Percentiles rank a stretch among this genome's conserved stretches.
Evolutionary conservation across 768 basidiomycete species (phyloP).

Genomic region (Boletus vinaceobasis): DNA sequence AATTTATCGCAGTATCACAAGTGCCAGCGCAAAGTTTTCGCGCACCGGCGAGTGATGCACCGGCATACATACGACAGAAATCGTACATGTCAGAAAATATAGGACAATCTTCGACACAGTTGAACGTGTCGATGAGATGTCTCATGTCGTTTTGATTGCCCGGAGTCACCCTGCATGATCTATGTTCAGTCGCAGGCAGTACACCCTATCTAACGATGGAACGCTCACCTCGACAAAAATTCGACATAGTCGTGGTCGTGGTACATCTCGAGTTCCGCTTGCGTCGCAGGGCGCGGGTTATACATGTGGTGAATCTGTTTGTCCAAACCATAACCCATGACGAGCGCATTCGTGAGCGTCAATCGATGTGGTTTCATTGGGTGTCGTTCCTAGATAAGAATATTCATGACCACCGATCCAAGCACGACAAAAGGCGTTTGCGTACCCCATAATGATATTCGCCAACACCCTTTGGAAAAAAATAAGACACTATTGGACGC

Average conservation of each 20-base stretch:
- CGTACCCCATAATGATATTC: constrained; percentile 95
- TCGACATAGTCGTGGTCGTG: constrained; percentile 96
- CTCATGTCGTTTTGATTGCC: constrained; percentile 68
- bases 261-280: constrained; percentile 84
- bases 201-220: neutral
- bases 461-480: constrained; percentile 91
- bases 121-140: constrained; percentile 79
- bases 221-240: constrained; percentile 79
- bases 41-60: constrained; percentile 87
- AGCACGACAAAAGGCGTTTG: constrained; percentile 1
- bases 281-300: constrained; percentile 83
- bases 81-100: constrained; percentile 94
- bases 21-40: constrained; percentile 78
- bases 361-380: constrained; percentile 98
- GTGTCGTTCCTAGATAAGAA: constrained; percentile 74
- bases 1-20: constrained; percentile 97
- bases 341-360: constrained; percentile 93
- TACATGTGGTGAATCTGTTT: constrained; percentile 92
- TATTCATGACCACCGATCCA: constrained; percentile 2
- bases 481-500: constrained; percentile 91
- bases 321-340: constrained; percentile 94
- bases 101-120: constrained; percentile 96
- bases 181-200: neutral
- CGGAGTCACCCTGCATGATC: constrained; percentile 47
- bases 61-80: constrained; percentile 92